Conservation (phyloP, 371 early-diverging fungal genomes). For the Rhizopus arrhizus region DNA sequence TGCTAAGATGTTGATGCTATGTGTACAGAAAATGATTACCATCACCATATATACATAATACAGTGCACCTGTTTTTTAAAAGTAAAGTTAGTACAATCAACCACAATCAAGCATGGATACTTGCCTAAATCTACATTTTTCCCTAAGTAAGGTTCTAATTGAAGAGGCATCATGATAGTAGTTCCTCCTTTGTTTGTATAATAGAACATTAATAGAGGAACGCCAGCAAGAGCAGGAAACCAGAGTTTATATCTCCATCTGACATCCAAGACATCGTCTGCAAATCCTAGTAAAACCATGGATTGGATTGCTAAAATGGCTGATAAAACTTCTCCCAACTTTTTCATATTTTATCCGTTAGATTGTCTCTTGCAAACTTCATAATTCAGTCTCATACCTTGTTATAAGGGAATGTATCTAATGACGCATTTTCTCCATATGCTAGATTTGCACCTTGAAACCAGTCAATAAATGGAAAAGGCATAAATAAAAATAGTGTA, state of each 20-base stretch:
- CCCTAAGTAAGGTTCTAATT: conserved; percentile 74
- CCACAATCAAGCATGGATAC: background rate
- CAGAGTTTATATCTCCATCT: conserved; percentile 95
- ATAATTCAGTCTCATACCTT: conserved; percentile 46
- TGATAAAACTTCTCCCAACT: conserved; percentile 86
- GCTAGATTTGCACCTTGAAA: conserved; percentile 53
- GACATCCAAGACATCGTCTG: conserved; percentile 96
- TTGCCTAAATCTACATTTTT: conserved; percentile 81
- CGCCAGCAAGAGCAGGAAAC: conserved; percentile 90
- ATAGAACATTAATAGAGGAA: conserved; percentile 94
- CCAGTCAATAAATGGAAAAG: conserved; percentile 88
- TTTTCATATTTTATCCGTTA: background rate
- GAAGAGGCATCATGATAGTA: conserved; percentile 82
- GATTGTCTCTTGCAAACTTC: background rate
- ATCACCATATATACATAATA: conserved; percentile 94
- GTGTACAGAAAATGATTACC: conserved; percentile 92
- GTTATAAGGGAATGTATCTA: conserved; percentile 71
- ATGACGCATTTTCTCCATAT: conserved; percentile 32
- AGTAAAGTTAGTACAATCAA: background rate
- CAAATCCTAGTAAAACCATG: conserved; percentile 97
- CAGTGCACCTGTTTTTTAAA: conserved; percentile 59
- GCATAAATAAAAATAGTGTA: conserved; percentile 88
- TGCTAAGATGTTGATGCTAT: conserved; percentile 97
- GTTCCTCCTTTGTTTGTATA: conserved; percentile 89
- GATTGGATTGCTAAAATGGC: conserved; percentile 87